Evolutionary conservation across 805 yeast species (phyloP).

Genomic region (Wickerhamomyces bisporus): DNA sequence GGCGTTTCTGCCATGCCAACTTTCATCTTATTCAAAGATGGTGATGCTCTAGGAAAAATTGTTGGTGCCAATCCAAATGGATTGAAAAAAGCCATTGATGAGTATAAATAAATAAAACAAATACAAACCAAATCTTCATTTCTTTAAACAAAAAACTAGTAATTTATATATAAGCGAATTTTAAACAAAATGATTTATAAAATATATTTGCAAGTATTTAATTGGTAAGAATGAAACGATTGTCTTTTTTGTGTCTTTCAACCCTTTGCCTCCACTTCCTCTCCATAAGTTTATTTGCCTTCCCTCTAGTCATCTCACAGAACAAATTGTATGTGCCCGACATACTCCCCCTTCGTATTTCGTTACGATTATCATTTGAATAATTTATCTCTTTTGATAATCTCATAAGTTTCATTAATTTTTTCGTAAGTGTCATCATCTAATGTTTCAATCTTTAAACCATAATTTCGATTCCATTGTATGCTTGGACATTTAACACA

Average conservation of each 20-base stretch:
- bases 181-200: too few relatives aligned
- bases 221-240: background rate
- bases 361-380: constrained; percentile 5
- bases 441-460: constrained; percentile 33
- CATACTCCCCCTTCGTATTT: background rate
- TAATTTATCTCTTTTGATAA: constrained; percentile 21
- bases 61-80: constrained; percentile 54
- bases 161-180: too few relatives aligned
- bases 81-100: constrained; percentile 28
- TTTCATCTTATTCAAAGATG: constrained; percentile 55
- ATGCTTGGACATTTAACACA: constrained; percentile 20
- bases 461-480: constrained; percentile 22
- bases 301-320: too few relatives aligned
- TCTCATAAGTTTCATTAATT: constrained; percentile 22
- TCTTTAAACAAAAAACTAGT: too few relatives aligned
- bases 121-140: background rate
- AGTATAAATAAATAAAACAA: constrained; percentile 12
- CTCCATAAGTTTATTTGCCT: too few relatives aligned
- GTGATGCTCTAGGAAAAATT: constrained; percentile 49
- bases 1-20: constrained; percentile 77
- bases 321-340: too few relatives aligned
- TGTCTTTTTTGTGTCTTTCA: background rate
- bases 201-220: too few relatives aligned
- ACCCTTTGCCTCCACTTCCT: too few relatives aligned
- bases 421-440: constrained; percentile 42